These are phyloP conservation scores for Trichoderma sp. DNA, from an alignment of 2,329 filamentous ascomycete genomes.

Conservation along the genomic window DNA sequence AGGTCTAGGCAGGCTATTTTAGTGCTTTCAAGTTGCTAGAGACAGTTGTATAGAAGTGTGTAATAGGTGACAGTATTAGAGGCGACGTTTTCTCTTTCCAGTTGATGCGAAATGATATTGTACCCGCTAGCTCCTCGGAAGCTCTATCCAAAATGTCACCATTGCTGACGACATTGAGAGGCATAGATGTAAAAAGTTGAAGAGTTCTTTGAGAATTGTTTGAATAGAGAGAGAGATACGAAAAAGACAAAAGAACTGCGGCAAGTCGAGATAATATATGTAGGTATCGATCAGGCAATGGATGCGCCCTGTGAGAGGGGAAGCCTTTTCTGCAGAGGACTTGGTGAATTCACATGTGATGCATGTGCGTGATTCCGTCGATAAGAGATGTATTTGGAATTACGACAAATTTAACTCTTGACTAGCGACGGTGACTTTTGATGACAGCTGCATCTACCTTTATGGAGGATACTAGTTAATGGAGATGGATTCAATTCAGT, in stretches of 20 bases:
- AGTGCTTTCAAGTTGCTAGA: neutral
- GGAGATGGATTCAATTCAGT: neutral
- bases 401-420: neutral
- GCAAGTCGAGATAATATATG: too few species aligned
- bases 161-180: too few species aligned
- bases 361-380: neutral
- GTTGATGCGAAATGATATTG: neutral
- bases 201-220: too few species aligned
- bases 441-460: neutral
- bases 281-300: neutral
- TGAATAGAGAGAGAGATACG: too few species aligned
- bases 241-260: neutral
- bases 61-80: neutral
- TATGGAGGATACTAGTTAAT: neutral
- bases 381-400: neutral
- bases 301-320: neutral
- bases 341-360: neutral
- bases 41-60: neutral
- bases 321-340: neutral
- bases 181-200: rapidly evolving
- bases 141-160: too few species aligned
- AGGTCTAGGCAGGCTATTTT: neutral
- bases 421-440: neutral
- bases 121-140: too few species aligned
- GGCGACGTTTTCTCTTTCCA: too few species aligned